Conservation (phyloP, 306 rosid species). For the Mucuna pruriens region DNA sequence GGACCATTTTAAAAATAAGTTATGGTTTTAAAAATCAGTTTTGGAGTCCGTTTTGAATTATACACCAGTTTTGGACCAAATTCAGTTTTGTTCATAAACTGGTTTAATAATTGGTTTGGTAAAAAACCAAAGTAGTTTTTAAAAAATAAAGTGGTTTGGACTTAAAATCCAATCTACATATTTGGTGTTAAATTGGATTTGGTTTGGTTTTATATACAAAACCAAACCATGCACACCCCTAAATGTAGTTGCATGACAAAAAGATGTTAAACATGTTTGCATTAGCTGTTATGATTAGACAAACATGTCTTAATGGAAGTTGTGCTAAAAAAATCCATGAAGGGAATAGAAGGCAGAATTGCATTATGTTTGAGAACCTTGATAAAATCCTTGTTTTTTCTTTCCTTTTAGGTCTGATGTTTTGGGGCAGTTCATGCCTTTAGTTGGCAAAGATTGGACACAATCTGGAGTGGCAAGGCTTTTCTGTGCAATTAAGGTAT, state of each 20-base stretch:
- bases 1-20: not conserved
- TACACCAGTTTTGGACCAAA: not conserved
- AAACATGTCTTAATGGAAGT: constrained; percentile 25
- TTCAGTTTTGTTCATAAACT: not conserved
- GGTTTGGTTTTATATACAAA: not conserved
- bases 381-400: constrained; percentile 4
- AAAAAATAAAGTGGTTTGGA: not conserved
- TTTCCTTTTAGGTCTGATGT: constrained; percentile 84
- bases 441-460: constrained; percentile 97
- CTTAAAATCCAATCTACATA: not conserved
- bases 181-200: not conserved
- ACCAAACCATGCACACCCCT: not conserved
- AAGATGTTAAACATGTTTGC: constrained; percentile 26
- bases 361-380: constrained; percentile 26
- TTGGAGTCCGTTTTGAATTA: not conserved
- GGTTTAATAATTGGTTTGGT: not conserved
- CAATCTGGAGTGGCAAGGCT: constrained; percentile 98
- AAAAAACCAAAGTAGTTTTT: not conserved
- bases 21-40: not conserved
- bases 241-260: not conserved
- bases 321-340: not conserved
- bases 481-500: constrained; percentile 89
- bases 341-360: constrained; percentile 3
- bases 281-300: not conserved
- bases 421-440: constrained; percentile 99